Evolutionary conservation across 2,329 filamentous ascomycete species (phyloP).

Genomic region (Fusarium sp.): DNA sequence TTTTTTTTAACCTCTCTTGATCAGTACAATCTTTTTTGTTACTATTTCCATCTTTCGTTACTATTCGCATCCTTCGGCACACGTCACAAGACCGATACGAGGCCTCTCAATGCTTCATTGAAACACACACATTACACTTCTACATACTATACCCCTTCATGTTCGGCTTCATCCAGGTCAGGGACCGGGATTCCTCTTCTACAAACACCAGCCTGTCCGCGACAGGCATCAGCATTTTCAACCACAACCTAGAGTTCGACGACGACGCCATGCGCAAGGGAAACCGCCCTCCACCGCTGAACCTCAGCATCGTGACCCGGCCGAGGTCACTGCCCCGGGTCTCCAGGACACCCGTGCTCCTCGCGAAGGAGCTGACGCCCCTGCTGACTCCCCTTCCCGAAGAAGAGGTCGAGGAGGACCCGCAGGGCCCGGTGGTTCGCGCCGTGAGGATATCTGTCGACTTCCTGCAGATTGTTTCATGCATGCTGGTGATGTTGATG

Average conservation of each 20-base stretch:
- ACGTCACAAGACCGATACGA: slow-evolving; percentile 13
- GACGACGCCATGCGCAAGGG: slow-evolving; percentile 46
- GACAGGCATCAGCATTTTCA: slow-evolving; percentile 29
- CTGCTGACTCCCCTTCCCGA: slow-evolving; percentile 43
- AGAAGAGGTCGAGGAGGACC: slow-evolving; percentile 41
- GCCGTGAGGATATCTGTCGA: slow-evolving; percentile 48
- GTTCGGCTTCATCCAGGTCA: slow-evolving; percentile 27
- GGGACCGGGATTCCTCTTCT: slow-evolving; percentile 31
- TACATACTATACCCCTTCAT: slow-evolving; percentile 19
- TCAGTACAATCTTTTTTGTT: neutral
- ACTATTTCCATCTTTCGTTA: neutral
- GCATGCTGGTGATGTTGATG: slow-evolving; percentile 48
- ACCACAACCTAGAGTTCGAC: neutral
- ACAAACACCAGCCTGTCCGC: slow-evolving; percentile 23
- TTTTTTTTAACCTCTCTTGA: slow-evolving; percentile 4
- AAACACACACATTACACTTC: neutral
- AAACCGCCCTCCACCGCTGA: slow-evolving; percentile 49
- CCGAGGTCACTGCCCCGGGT: slow-evolving; percentile 40
- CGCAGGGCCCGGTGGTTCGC: slow-evolving; percentile 37
- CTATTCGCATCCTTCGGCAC: neutral
- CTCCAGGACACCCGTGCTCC: slow-evolving; percentile 32
- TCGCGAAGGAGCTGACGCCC: slow-evolving; percentile 39
- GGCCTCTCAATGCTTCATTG: slow-evolving; percentile 4
- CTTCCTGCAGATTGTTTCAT: slow-evolving; percentile 48
- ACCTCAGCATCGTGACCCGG: slow-evolving; percentile 47